These are phyloP conservation scores for Bruguiera sexangula DNA, from an alignment of 345 rosid genomes.

Conservation along the genomic window DNA sequence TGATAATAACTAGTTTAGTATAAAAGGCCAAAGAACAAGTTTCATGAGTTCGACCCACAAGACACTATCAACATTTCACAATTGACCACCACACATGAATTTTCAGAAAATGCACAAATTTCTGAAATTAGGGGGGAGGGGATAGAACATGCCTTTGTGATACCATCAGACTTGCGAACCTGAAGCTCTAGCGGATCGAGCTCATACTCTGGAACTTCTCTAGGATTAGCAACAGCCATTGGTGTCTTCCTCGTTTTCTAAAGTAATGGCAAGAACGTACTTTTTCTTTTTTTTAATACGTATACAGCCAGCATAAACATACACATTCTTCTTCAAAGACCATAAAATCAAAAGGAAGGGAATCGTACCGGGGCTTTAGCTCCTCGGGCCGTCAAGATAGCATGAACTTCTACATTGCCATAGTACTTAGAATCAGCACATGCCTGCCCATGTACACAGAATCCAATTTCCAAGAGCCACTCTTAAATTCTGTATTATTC, in stretches of 20 bases:
- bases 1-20: too few relatives aligned
- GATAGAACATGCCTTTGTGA: slow-evolving; percentile 56
- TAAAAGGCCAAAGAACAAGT: too few relatives aligned
- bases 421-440: slow-evolving; percentile 91
- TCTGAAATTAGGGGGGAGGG: slow-evolving; percentile 1
- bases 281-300: background rate
- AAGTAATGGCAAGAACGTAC: slow-evolving; percentile 15
- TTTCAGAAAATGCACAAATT: background rate
- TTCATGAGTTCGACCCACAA: too few relatives aligned
- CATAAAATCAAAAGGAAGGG: background rate
- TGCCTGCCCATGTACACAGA: slow-evolving; percentile 46
- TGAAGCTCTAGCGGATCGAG: slow-evolving; percentile 92
- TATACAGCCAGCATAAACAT: too few relatives aligned
- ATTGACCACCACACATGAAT: too few relatives aligned
- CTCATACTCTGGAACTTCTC: slow-evolving; percentile 93
- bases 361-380: slow-evolving; percentile 73
- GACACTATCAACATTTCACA: too few relatives aligned
- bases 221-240: slow-evolving; percentile 84
- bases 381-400: slow-evolving; percentile 84
- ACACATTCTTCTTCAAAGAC: background rate
- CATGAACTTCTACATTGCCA: slow-evolving; percentile 74
- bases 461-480: background rate
- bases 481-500: too few relatives aligned
- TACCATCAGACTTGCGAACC: slow-evolving; percentile 78
- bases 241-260: slow-evolving; percentile 96